These are phyloP conservation scores for Colletotrichum coccodes DNA, from an alignment of 2,329 filamentous ascomycete genomes.

Conservation along the genomic window DNA sequence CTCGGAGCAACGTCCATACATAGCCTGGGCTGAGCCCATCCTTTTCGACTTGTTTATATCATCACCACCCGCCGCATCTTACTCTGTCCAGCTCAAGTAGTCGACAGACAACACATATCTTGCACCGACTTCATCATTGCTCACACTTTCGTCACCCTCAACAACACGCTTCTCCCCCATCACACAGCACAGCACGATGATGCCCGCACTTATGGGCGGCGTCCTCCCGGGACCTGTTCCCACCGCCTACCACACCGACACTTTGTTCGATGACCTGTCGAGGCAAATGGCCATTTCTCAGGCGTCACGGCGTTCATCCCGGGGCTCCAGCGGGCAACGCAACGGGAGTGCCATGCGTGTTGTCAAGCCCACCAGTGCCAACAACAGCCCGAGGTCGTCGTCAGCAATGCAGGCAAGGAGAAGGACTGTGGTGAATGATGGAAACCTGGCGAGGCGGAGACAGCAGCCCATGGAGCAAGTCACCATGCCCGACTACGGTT, in stretches of 20 bases:
- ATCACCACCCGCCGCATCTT: slow-evolving; percentile 9
- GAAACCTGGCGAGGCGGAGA: slow-evolving; percentile 54
- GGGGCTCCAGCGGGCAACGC: slow-evolving; percentile 61
- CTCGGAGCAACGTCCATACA: slow-evolving; percentile 38
- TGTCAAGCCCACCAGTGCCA: slow-evolving; percentile 73
- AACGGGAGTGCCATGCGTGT: slow-evolving; percentile 66
- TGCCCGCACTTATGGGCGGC: slow-evolving; percentile 47
- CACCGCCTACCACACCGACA: slow-evolving; percentile 50
- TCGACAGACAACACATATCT: neutral
- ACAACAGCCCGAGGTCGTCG: slow-evolving; percentile 72
- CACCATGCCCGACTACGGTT: slow-evolving; percentile 45
- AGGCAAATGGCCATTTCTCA: slow-evolving; percentile 61
- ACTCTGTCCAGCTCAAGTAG: neutral
- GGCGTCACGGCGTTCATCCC: slow-evolving; percentile 58
- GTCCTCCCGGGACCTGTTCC: slow-evolving; percentile 42
- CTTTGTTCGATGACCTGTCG: slow-evolving; percentile 61
- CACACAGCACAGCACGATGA: slow-evolving; percentile 37
- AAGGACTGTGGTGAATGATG: slow-evolving; percentile 66
- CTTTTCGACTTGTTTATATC: slow-evolving; percentile 23
- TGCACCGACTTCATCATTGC: neutral
- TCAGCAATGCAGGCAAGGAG: slow-evolving; percentile 60
- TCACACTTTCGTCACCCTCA: neutral
- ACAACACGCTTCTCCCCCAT: neutral
- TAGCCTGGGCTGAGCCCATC: slow-evolving; percentile 38
- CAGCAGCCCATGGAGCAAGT: slow-evolving; percentile 59